Percentiles rank a stretch among this genome's conserved stretches.
Evolutionary conservation across 1,284 basidiomycete species (phyloP).

Genomic region (Ceratobasidium papillatum): DNA sequence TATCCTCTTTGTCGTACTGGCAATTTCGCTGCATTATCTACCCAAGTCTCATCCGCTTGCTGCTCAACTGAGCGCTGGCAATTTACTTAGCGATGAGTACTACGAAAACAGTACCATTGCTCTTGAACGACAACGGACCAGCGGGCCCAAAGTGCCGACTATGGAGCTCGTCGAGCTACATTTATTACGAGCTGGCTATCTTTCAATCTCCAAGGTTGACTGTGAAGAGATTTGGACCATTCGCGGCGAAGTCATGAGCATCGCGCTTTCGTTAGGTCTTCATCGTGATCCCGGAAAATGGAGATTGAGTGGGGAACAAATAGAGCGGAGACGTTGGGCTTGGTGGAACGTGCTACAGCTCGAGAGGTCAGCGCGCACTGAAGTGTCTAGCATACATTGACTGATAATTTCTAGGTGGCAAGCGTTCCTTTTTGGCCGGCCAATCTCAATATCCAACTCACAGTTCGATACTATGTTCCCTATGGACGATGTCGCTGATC

Average conservation of each 20-base stretch:
- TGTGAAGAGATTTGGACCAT: conserved; percentile 81
- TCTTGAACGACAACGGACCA: conserved; percentile 38
- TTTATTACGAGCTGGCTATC: conserved; percentile 73
- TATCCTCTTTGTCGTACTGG: conserved; percentile 74
- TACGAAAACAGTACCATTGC: conserved; percentile 55
- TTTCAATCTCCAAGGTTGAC: conserved; percentile 74
- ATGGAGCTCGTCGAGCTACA: conserved; percentile 61
- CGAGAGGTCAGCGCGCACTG: conserved; percentile 63
- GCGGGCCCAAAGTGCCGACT: conserved; percentile 39
- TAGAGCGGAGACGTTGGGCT: conserved; percentile 80
- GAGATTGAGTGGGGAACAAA: conserved; percentile 69
- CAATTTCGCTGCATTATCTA: conserved; percentile 74
- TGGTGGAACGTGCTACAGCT: conserved; percentile 85
- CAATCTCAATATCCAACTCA: conserved; percentile 72
- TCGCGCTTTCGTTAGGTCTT: conserved; percentile 79
- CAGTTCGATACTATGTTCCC: conserved; percentile 80
- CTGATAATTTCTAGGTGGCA: conserved; percentile 67
- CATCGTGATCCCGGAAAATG: conserved; percentile 81
- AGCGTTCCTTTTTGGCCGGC: conserved; percentile 83
- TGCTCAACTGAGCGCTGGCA: conserved; percentile 60
- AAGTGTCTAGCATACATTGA: conserved; percentile 4
- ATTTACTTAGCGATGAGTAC: conserved; percentile 68
- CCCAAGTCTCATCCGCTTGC: conserved; percentile 63
- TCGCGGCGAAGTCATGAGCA: conserved; percentile 72
- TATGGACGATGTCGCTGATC: conserved; percentile 51